These are phyloP conservation scores for Juglanconis juglandina DNA, from an alignment of 2,329 filamentous ascomycete species.

Conservation along the genomic window DNA sequence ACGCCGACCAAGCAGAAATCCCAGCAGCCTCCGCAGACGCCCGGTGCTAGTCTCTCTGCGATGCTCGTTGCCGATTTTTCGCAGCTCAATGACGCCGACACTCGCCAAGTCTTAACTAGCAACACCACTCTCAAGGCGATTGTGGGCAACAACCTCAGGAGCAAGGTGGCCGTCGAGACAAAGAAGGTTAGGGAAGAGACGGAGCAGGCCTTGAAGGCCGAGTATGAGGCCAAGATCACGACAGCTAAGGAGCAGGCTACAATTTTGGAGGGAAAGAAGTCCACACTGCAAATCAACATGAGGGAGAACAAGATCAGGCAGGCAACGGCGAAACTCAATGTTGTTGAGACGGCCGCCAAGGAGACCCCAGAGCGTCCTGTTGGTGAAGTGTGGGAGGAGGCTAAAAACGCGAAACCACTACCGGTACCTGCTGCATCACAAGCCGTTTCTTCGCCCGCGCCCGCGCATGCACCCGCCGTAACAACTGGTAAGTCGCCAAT, in stretches of 20 bases:
- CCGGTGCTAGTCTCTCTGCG: constrained; percentile 30
- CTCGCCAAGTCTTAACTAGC: constrained; percentile 53
- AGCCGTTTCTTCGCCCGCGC: constrained; percentile 5
- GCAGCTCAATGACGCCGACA: constrained; percentile 51
- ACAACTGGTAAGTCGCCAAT: constrained; percentile 7
- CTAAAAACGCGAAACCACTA: constrained; percentile 58
- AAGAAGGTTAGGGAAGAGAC: constrained; percentile 55
- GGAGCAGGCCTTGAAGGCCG: constrained; percentile 42
- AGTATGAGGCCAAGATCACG: constrained; percentile 51
- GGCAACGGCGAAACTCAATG: constrained; percentile 67
- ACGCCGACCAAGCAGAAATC: constrained; percentile 38
- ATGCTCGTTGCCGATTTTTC: constrained; percentile 39
- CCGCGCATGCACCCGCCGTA: constrained; percentile 11
- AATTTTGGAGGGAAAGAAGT: constrained; percentile 72
- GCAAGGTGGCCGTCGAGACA: constrained; percentile 65
- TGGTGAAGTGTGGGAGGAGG: constrained; percentile 79
- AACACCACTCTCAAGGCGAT: constrained; percentile 58
- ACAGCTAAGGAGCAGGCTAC: constrained; percentile 61
- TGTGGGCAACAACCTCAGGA: constrained; percentile 61
- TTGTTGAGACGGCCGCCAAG: constrained; percentile 77
- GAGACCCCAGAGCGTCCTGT: constrained; percentile 84
- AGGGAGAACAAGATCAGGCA: constrained; percentile 64
- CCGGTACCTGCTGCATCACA: constrained; percentile 21
- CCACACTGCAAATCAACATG: constrained; percentile 73
- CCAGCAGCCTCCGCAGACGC: constrained; percentile 31